phyloP scores from a whole-genome alignment of 2,329 filamentous ascomycete species.

The Zalaria obscura region DNA sequence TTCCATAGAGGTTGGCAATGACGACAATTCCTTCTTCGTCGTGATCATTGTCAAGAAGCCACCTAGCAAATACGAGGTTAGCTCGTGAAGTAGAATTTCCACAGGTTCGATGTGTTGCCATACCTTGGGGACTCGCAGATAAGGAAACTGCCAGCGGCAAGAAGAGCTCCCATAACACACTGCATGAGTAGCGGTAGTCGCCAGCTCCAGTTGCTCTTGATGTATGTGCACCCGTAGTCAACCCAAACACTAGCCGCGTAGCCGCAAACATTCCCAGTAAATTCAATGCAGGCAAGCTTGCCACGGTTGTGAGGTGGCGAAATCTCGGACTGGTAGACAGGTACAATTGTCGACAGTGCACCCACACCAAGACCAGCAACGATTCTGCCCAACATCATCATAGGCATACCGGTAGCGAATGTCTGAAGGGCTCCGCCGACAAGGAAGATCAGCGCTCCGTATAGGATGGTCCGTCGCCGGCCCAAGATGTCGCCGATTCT shows the following conservation, averaged over 20 bases:
- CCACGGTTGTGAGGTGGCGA: constrained; percentile 93
- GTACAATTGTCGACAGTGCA: constrained; percentile 36
- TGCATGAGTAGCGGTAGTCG: constrained; percentile 81
- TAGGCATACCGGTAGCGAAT: constrained; percentile 65
- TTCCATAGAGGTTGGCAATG: constrained; percentile 93
- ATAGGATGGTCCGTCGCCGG: constrained; percentile 77
- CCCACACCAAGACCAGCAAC: constrained; percentile 37
- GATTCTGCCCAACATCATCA: constrained; percentile 54
- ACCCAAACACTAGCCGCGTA: constrained; percentile 98
- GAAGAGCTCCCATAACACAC: constrained; percentile 79
- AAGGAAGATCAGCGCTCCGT: constrained; percentile 80
- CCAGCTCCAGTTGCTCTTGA: constrained; percentile 77
- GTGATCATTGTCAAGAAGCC: constrained; percentile 93
- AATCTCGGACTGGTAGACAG: constrained; percentile 40
- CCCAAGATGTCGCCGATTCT: constrained; percentile 85
- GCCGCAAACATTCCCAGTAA: constrained; percentile 90
- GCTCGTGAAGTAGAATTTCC: neutral
- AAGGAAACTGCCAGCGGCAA: constrained; percentile 73
- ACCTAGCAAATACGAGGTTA: constrained; percentile 37
- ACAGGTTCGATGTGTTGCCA: constrained; percentile 8
- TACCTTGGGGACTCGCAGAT: constrained; percentile 95
- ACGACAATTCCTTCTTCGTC: constrained; percentile 98
- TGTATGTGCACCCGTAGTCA: constrained; percentile 91
- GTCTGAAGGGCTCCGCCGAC: constrained; percentile 75
- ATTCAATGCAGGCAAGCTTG: constrained; percentile 93